Conservation (phyloP, 371 early-diverging fungal species). For the Mucor sp. region DNA sequence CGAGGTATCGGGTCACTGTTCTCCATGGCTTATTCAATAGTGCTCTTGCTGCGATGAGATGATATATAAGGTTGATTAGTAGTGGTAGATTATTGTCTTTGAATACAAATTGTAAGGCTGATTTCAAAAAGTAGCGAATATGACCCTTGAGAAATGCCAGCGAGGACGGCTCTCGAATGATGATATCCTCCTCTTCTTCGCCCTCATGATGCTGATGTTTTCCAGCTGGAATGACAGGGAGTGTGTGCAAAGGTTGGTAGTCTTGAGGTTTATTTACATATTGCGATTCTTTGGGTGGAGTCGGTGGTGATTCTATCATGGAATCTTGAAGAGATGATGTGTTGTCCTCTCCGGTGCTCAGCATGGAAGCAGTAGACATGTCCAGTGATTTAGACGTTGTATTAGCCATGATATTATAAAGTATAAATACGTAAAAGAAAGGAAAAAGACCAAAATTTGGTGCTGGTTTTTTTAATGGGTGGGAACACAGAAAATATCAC, state of each 20-base stretch:
- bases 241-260: background rate
- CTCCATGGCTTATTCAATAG: constrained; percentile 24
- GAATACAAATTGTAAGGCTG: constrained; percentile 33
- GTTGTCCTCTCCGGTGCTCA: constrained; percentile 3
- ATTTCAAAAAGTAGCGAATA: constrained; percentile 16
- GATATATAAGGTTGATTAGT: constrained; percentile 38
- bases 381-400: constrained; percentile 25
- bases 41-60: constrained; percentile 33
- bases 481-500: constrained; percentile 7
- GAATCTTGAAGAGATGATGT: background rate
- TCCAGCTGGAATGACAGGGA: background rate
- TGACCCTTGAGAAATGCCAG: constrained; percentile 31
- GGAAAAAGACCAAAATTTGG: background rate
- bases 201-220: background rate
- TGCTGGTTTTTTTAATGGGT: constrained; percentile 1
- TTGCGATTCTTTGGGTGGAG: constrained; percentile 3
- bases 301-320: constrained; percentile 5
- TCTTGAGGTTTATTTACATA: background rate
- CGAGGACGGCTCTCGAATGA: constrained; percentile 20
- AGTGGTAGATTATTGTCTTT: constrained; percentile 47
- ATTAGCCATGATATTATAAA: background rate
- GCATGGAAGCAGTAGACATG: constrained; percentile 42
- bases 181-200: background rate
- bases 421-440: background rate
- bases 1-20: constrained; percentile 20